Conservation (phyloP, 2,329 filamentous ascomycete genomes). For the Stachybotrys elegans region DNA sequence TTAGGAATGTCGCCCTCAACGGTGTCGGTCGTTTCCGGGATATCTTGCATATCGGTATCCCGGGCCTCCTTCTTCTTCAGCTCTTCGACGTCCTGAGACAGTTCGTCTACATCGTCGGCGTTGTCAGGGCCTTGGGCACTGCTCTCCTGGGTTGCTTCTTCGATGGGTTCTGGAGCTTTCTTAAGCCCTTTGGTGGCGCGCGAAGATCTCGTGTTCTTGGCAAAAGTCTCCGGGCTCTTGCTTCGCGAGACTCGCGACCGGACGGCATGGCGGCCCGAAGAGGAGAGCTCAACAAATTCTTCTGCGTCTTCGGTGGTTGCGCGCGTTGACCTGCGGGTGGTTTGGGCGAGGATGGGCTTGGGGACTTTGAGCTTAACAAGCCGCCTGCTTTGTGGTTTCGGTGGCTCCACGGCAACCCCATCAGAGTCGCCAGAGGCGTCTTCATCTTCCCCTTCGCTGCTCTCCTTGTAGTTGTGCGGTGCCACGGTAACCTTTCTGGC, state of each 20-base stretch:
- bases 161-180: slow-evolving; percentile 41
- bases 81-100: slow-evolving; percentile 25
- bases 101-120: slow-evolving; percentile 31
- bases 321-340: slow-evolving; percentile 44
- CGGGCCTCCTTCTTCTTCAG: slow-evolving; percentile 22
- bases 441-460: slow-evolving; percentile 34
- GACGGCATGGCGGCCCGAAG: slow-evolving; percentile 54
- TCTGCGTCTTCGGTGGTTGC: slow-evolving; percentile 51
- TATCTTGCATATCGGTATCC: slow-evolving; percentile 21
- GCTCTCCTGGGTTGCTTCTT: slow-evolving; percentile 51
- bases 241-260: slow-evolving; percentile 46
- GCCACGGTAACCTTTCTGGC: slow-evolving; percentile 43
- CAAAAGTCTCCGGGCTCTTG: slow-evolving; percentile 48
- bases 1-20: slow-evolving; percentile 14
- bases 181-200: slow-evolving; percentile 48
- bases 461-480: slow-evolving; percentile 42
- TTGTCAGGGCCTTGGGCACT: slow-evolving; percentile 26
- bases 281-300: slow-evolving; percentile 52
- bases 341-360: slow-evolving; percentile 17
- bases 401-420: slow-evolving; percentile 19
- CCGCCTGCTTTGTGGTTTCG: slow-evolving; percentile 23
- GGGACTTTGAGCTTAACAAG: slow-evolving; percentile 42
- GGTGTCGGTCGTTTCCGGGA: slow-evolving; percentile 5
- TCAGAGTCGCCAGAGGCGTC: slow-evolving; percentile 22
- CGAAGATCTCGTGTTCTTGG: slow-evolving; percentile 37